Percentiles rank a stretch among this genome's conserved stretches.
Evolutionary conservation across 2,329 filamentous ascomycete species (phyloP).

Genomic region (Colletotrichum sp.): DNA sequence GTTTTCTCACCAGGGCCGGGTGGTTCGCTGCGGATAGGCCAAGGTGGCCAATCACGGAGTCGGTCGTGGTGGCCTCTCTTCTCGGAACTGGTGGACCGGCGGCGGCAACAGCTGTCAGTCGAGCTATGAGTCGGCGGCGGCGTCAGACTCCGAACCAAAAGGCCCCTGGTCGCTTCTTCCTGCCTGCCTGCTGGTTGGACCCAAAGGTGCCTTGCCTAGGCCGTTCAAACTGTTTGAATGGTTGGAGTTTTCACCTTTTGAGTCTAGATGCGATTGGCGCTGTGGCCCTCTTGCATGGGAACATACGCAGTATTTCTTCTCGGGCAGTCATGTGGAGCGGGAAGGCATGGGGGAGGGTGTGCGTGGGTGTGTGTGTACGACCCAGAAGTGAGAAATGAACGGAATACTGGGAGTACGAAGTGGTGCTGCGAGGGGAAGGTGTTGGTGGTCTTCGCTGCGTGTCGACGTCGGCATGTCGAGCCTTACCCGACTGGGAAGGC

Average conservation of each 20-base stretch:
- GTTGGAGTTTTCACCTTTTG: background rate
- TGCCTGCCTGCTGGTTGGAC: background rate
- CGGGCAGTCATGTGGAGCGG: slow-evolving; percentile 15
- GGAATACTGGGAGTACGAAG: background rate
- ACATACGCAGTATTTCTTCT: background rate
- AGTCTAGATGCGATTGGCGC: slow-evolving; percentile 2
- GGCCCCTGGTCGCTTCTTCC: background rate
- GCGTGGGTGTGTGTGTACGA: background rate
- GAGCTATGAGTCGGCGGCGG: background rate
- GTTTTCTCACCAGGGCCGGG: background rate
- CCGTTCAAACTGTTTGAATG: background rate
- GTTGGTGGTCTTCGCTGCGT: background rate
- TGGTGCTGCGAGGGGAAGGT: background rate
- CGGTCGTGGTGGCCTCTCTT: background rate
- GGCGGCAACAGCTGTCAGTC: background rate
- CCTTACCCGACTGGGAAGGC: slow-evolving; percentile 8
- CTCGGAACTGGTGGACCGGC: slow-evolving; percentile 11
- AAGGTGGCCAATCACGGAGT: slow-evolving; percentile 5
- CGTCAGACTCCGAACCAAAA: background rate
- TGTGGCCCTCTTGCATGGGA: background rate
- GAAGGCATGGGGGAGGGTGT: background rate
- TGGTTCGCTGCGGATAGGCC: background rate
- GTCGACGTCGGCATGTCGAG: background rate
- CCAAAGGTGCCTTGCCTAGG: background rate
- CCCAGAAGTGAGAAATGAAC: background rate